phyloP scores from a whole-genome alignment of 2,329 filamentous ascomycete species.

The Aaosphaeria arxii region DNA sequence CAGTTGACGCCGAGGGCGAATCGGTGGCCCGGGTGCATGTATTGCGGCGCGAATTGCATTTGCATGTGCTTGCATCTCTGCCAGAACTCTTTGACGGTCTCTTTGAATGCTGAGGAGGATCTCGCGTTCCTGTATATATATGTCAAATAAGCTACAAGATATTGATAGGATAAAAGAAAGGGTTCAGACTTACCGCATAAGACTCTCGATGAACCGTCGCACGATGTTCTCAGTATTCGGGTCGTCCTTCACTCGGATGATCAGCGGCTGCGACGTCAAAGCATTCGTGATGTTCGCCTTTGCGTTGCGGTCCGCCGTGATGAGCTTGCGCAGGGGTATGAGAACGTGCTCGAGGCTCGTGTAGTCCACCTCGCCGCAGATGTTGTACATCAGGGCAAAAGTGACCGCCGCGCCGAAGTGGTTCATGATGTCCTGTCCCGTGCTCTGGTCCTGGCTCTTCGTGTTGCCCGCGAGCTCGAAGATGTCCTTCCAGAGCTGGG shows the following conservation, averaged over 20 bases:
- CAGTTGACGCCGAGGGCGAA: constrained; percentile 10
- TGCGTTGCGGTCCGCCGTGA: constrained; percentile 29
- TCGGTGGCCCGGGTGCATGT: constrained; percentile 24
- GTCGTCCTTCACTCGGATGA: constrained; percentile 27
- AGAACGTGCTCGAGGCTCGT: constrained; percentile 32
- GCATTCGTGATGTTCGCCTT: constrained; percentile 28
- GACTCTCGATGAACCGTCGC: constrained; percentile 33
- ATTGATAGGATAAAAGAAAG: background rate
- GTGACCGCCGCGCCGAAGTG: constrained; percentile 32
- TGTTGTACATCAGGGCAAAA: constrained; percentile 28
- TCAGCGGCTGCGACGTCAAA: constrained; percentile 24
- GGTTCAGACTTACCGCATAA: constrained; percentile 20
- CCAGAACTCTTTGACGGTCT: constrained; percentile 35
- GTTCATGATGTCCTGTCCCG: constrained; percentile 32
- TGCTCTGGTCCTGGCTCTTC: constrained; percentile 22
- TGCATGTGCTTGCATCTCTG: constrained; percentile 34
- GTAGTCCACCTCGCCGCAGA: constrained; percentile 34
- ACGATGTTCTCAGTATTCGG: constrained; percentile 24
- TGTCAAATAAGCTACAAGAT: constrained; percentile 10
- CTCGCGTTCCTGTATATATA: constrained; percentile 33
- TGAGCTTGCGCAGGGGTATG: constrained; percentile 29
- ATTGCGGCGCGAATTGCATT: constrained; percentile 32
- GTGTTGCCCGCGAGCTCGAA: constrained; percentile 30
- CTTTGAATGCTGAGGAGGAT: constrained; percentile 29
- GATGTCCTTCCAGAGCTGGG: constrained; percentile 64